Evolutionary conservation across 2,329 filamentous ascomycete species (phyloP), one percentile per base, ranked within the genome.

Genomic region (Neonectria faginata): DNA sequence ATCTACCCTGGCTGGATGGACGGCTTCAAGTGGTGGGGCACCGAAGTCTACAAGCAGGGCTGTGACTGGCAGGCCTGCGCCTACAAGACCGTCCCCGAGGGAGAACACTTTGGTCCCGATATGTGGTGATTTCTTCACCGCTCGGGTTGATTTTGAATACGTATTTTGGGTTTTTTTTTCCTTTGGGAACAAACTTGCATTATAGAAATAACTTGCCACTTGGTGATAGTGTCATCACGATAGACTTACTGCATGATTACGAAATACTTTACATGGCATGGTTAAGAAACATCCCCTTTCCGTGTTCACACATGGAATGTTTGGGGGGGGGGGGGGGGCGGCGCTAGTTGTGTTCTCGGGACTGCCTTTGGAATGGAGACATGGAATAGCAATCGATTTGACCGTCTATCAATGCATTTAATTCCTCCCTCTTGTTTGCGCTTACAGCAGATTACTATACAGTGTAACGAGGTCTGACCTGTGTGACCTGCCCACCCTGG

Each of bases 41-140:
- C 93, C 0, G 92, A 96, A 74, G 86, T 95, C 5, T 94, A 93
- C 76, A 94, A 93, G 78, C 85, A 89, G 77, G 92, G 93, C 20
- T 96, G 92, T 77, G 92, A 96, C 80, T 96, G 92, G 92, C 84
- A 89, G 76, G 92, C 92, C 47, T 96, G 92, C 76, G 80, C 92
- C 1, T 95, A 91, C 74, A 87, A 83, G 60, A 84, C 79, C 0
- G 85, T 96, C 5, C 80, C 83, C 0, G 85, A 88, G 14, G 91
- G 91, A 0, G 83, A 85, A 25, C 85, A 81, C 63, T 94, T 94
- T 77, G 91, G 91, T 0, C 89, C 89, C 2, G 83, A 86, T 60
- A 79, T 71, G 1, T 91, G 89, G 88, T 89, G 65, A 65, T 54
- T 45, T 51, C 25, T 51, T 39, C 22, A 25, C 10, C 18, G n/a